These are phyloP conservation scores for Microdochium paspali DNA, from an alignment of 2,329 filamentous ascomycete species.

Conservation along the genomic window DNA sequence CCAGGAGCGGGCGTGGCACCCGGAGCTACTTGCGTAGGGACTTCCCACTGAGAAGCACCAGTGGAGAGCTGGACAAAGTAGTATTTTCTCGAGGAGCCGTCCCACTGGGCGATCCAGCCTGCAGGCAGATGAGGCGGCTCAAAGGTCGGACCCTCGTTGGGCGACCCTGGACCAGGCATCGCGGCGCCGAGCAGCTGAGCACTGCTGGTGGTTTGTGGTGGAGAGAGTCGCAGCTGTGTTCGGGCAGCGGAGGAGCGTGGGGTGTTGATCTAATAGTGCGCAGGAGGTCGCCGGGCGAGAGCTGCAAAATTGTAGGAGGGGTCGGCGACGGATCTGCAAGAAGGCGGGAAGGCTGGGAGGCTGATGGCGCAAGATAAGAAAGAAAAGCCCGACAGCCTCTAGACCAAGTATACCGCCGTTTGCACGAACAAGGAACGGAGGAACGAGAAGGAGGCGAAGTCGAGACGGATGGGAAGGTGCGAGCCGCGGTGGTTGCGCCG, in stretches of 20 bases:
- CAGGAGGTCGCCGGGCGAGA: too few species aligned
- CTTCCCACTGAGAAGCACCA: slow-evolving; percentile 66
- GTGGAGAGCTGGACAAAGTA: slow-evolving; percentile 67
- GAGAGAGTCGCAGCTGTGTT: not conserved
- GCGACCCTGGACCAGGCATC: slow-evolving; percentile 50
- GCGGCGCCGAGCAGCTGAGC: slow-evolving; percentile 6
- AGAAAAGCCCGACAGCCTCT: not conserved
- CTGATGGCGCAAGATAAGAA: not conserved
- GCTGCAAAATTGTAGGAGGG: not conserved
- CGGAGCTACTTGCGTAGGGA: slow-evolving; percentile 54
- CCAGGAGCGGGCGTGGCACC: slow-evolving; percentile 48
- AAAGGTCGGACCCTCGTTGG: slow-evolving; percentile 49
- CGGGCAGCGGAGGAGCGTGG: not conserved
- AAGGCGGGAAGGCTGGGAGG: not conserved
- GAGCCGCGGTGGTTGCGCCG: too few species aligned
- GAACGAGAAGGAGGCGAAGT: not conserved
- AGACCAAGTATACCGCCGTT: not conserved
- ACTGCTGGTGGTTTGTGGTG: not conserved
- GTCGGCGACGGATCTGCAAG: not conserved
- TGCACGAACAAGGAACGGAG: not conserved
- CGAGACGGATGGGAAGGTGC: not conserved
- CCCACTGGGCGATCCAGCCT: slow-evolving; percentile 65
- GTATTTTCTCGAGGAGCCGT: slow-evolving; percentile 53
- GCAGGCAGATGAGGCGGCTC: slow-evolving; percentile 49
- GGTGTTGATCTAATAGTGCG: not conserved